Evolutionary conservation across 805 yeast genomes (phyloP), one percentile per base, ranked within the genome.

Genomic region (Brettanomyces bruxellensis): DNA sequence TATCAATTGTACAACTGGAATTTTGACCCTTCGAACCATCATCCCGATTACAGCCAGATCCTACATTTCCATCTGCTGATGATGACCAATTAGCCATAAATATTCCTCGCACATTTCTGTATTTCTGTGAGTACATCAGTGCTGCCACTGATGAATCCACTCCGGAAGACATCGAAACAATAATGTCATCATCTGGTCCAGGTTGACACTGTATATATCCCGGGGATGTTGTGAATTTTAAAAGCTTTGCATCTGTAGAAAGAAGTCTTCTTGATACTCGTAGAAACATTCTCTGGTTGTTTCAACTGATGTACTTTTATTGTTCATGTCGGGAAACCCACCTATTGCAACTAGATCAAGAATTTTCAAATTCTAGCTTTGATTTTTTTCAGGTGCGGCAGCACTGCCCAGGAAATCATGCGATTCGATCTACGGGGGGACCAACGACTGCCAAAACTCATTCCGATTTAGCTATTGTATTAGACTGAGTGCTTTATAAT

Each of bases 81-180:
- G 57, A 50, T 37, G 79, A 71, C 97, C 97, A 93, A 66, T 93
- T 93, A 38, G 88, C 85, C 98, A 93, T 93, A 64, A 86, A 91
- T 1, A 93, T 72, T 0, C 97, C 99, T 40, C 72, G 64, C 2
- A 86, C 93, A 41, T 84, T 78, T 14, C 68, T 67, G 53, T 73
- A 77, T 34, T 67, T 59, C n/a, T 69, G 64, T 5, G 86, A 69
- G 53, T 72, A 80, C 49, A 63, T 57, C 41, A 62, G 47, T 0
- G 98, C 97, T 3, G 85, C 77, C 1, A 90, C 88, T 1, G 96
- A 83, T 0, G 97, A 90, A 63, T 93, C 99, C 1, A 93, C 98
- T 0, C 99, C 99, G 0, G 95, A 86, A 1, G 96, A 87, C 96
- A 93, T 86, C 6, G 98, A 96, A 4, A 93, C 78, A 22, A 85